Evolutionary conservation across 2,329 filamentous ascomycete species (phyloP), one percentile per base, ranked within the genome.

Genomic region (Penicillium sclerotigenum): DNA sequence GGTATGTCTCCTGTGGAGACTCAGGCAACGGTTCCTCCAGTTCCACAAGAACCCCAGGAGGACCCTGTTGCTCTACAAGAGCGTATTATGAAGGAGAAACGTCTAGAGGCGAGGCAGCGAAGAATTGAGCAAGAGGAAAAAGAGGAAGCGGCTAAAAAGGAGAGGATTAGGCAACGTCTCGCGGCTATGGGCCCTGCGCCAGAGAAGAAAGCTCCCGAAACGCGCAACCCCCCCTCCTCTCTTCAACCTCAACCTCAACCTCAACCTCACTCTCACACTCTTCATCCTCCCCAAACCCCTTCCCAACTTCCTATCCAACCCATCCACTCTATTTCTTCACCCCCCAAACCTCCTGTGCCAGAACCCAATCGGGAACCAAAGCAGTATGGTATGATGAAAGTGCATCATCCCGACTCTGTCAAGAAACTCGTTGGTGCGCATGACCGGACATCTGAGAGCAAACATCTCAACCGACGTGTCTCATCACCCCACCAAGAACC

Each of bases 371-470:
- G 81, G 31, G 81, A 81, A 59, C 78, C 83, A 24, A 81, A 82
- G 56, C 82, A 84, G 64, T 84, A 84, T 69, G 82, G 82, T 41
- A 80, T 84, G 79, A 84, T 84, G 79, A 85, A 83, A 68, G 79
- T 84, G 10, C 82, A 84, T 65, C 80, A 81, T 62, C 76, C 82
- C 28, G 81, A 83, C 55, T 73, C 79, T 6, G 79, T 83, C 28
- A 79, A 77, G 64, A 79, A 75, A 63, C 62, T 77, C 40, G 69
- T 73, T 42, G 65, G 70, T 43, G 68, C 70, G 26, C 69, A 67
- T 56, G 72, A 76, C 40, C 71, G 68, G 45, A 64, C 59, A 16
- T 54, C 67, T 38, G 72, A 77, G 33, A 29, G 16, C 46, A 76
- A 73, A 56, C 50, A 69, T 48, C 63, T 68, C 54, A 52, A 50